Conservation (phyloP, 176 grass and related monocot genomes). For the Paspalum notatum region DNA sequence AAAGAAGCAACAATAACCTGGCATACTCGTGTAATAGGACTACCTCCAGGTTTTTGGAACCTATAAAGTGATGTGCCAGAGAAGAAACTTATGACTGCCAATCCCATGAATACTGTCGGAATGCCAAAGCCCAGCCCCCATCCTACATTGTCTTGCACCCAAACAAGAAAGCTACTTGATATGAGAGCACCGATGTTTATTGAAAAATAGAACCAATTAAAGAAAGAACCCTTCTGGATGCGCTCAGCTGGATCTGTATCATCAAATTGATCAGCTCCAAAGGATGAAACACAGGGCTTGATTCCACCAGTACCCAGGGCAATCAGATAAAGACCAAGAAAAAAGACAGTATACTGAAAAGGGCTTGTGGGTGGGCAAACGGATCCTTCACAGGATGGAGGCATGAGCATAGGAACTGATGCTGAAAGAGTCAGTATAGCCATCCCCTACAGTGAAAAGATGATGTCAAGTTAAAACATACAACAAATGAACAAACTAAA, state of each 20-base stretch:
- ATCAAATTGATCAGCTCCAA: slow-evolving; percentile 93
- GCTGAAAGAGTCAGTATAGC: slow-evolving; percentile 71
- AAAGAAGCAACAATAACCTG: slow-evolving; percentile 80
- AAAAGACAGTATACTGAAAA: slow-evolving; percentile 76
- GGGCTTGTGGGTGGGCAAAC: slow-evolving; percentile 66
- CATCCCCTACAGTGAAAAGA: slow-evolving; percentile 71
- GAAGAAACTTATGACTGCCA: slow-evolving; percentile 91
- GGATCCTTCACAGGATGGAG: slow-evolving; percentile 69
- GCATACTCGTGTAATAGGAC: slow-evolving; percentile 75
- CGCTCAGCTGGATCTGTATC: slow-evolving; percentile 77
- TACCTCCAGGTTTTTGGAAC: slow-evolving; percentile 92
- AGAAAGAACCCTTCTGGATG: slow-evolving; percentile 87
- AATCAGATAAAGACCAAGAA: slow-evolving; percentile 89
- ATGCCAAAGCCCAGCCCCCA: slow-evolving; percentile 87
- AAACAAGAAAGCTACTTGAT: slow-evolving; percentile 89
- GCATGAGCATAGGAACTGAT: slow-evolving; percentile 71
- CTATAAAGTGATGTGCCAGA: slow-evolving; percentile 74
- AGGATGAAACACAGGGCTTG: slow-evolving; percentile 88
- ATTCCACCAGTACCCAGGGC: slow-evolving; percentile 88
- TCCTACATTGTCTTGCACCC: slow-evolving; percentile 93
- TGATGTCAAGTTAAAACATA: slow-evolving; percentile 33
- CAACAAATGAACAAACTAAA: slow-evolving; percentile 22
- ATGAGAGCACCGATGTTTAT: slow-evolving; percentile 92
- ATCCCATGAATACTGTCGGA: slow-evolving; percentile 84
- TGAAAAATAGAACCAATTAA: slow-evolving; percentile 96